These are phyloP conservation scores for Eucalyptus brandiana DNA, from an alignment of 345 rosid genomes.

Conservation along the genomic window DNA sequence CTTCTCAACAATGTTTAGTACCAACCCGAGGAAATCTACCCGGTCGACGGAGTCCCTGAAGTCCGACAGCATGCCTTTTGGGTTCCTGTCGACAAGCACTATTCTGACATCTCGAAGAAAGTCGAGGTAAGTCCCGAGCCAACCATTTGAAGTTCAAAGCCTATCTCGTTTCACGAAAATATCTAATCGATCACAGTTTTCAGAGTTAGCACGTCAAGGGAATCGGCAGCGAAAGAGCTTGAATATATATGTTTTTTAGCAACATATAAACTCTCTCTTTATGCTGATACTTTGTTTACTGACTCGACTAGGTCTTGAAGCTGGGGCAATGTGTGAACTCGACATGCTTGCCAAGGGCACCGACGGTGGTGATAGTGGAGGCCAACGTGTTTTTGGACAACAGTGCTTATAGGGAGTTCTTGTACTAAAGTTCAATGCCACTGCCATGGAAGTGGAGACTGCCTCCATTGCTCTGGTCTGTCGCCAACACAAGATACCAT, in stretches of 20 bases:
- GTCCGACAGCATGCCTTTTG: constrained; percentile 46
- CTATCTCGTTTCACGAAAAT: not conserved
- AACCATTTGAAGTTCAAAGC: not conserved
- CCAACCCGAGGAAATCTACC: constrained; percentile 67
- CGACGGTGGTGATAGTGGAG: constrained; percentile 29
- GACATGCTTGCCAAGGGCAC: constrained; percentile 50
- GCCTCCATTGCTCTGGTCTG: constrained; percentile 60
- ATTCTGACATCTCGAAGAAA: constrained; percentile 17
- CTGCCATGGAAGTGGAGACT: constrained; percentile 68
- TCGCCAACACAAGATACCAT: constrained; percentile 38
- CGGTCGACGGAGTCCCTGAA: constrained; percentile 48
- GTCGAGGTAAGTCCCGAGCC: constrained; percentile 16
- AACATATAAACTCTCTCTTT: not conserved
- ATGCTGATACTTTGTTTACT: not conserved
- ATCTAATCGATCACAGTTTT: not conserved
- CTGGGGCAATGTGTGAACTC: constrained; percentile 37
- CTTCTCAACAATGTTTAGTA: constrained; percentile 53
- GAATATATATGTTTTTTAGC: not conserved
- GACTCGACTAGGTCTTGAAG: constrained; percentile 17
- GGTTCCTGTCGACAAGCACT: constrained; percentile 41
- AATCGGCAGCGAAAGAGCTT: not conserved
- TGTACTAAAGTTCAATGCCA: constrained; percentile 44
- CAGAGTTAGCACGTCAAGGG: not conserved
- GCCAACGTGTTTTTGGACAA: constrained; percentile 48
- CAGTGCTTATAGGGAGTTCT: constrained; percentile 36